Evolutionary conservation across 2,329 filamentous ascomycete species (phyloP), one percentile per base, ranked within the genome.

Genomic region (Colletotrichum phormii): DNA sequence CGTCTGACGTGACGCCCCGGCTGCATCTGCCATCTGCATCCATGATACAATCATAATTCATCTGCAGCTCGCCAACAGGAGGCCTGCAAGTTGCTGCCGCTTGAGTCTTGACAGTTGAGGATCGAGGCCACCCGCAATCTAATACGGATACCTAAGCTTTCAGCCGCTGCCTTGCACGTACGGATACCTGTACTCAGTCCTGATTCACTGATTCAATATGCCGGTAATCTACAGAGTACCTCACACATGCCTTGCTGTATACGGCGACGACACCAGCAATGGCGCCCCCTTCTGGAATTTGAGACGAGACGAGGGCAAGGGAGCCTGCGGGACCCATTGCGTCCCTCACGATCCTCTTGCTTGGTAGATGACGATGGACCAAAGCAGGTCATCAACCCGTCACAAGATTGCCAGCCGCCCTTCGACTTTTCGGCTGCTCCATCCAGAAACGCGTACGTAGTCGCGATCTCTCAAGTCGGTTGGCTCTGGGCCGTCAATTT

Each of bases 401-500:
- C 70, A 65, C 13, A 12, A 35, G 4, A n/a, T 22, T 33, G 33
- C n/a, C 60, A 51, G 42, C 29, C 22, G 31, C 24, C 12, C 4
- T 22, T n/a, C 31, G 29, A n/a, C 33, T 54, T 54, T 46, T 55
- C 22, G 33, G 26, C 35, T 26, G 33, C 57, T 24, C 49, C 59
- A 29, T n/a, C 12, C 29, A 31, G n/a, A 37, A 51, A 54, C 60
- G 55, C 54, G 54, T 35, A 37, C 55, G 54, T 42, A 51, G 60
- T 57, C 53, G 31, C 42, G 31, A 69, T 63, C 42, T 63, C 42
- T 37, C 33, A 15, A 35, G 26, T 54, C 51, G 49, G 55, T 61
- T 60, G 46, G 49, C 65, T 60, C 29, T 64, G 65, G 64, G 63
- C 70, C 66, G 53, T 70, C 65, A 70, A 72, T 69, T 72, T 70